Percentiles rank a stretch among this genome's conserved stretches.
Conservation (phyloP, 495 filamentous ascomycete genomes). For the Penicillium antarcticum region DNA sequence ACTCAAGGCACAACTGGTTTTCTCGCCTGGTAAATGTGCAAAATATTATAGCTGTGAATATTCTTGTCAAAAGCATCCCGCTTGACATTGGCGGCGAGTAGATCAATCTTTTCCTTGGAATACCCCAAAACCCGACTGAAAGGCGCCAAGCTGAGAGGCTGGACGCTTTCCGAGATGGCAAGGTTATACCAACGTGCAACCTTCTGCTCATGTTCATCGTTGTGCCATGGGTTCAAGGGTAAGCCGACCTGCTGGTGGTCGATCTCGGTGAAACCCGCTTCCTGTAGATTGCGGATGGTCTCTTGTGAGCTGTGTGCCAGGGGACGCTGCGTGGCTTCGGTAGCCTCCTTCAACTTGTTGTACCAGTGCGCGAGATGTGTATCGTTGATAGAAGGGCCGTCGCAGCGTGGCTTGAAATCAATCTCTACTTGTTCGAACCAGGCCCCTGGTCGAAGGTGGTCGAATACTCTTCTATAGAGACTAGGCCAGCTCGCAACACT, state of each 20-base stretch:
- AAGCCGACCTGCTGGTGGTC: conserved; percentile 68
- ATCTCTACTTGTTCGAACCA: conserved; percentile 93
- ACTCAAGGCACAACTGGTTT: conserved; percentile 28
- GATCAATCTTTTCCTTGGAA: conserved; percentile 61
- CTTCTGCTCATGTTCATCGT: conserved; percentile 63
- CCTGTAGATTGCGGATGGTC: conserved; percentile 60
- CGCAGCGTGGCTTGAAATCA: conserved; percentile 74
- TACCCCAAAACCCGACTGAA: conserved; percentile 65
- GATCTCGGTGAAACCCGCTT: conserved; percentile 81
- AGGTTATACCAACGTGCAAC: conserved; percentile 86
- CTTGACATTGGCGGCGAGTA: conserved; percentile 60
- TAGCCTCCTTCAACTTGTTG: conserved; percentile 65
- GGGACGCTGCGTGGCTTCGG: conserved; percentile 58
- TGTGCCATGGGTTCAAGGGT: conserved; percentile 77
- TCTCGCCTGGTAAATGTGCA: conserved; percentile 55
- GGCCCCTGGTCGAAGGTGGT: conserved; percentile 79
- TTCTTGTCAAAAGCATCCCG: conserved; percentile 66
- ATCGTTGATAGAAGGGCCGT: conserved; percentile 57
- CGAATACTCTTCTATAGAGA: conserved; percentile 68
- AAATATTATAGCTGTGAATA: conserved; percentile 68
- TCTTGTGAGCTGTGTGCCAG: conserved; percentile 60
- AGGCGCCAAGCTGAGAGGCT: conserved; percentile 71
- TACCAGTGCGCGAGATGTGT: conserved; percentile 60
- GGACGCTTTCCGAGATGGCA: conserved; percentile 66
- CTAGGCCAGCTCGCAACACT: conserved; percentile 76